phyloP scores from a whole-genome alignment of 1,284 basidiomycete genomes.

The Mycena sp. region DNA sequence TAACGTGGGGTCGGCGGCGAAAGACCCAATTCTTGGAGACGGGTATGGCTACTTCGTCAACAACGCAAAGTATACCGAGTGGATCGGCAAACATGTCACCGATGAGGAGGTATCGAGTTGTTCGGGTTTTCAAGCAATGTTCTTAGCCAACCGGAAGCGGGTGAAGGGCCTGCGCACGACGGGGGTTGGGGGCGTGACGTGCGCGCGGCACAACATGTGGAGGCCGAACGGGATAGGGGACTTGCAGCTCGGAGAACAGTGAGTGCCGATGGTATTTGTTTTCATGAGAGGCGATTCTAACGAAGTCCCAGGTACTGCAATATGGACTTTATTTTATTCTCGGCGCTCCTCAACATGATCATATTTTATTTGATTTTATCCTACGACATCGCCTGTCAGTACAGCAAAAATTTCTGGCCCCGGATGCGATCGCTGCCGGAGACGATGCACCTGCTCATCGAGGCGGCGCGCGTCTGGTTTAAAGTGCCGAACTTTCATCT shows the following conservation, averaged over 20 bases:
- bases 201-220: constrained; percentile 30
- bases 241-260: constrained; percentile 36
- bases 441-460: background rate
- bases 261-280: background rate
- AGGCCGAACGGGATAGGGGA: constrained; percentile 33
- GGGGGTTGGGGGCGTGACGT: constrained; percentile 30
- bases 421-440: background rate
- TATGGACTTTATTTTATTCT: constrained; percentile 4
- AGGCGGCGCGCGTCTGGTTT: background rate
- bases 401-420: background rate
- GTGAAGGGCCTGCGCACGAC: constrained; percentile 28
- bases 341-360: background rate
- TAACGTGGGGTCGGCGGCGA: constrained; percentile 36
- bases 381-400: background rate
- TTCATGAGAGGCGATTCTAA: background rate
- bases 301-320: constrained; percentile 1
- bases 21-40: constrained; percentile 39
- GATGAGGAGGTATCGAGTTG: constrained; percentile 24
- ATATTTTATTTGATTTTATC: background rate
- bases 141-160: constrained; percentile 14
- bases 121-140: constrained; percentile 23
- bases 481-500: background rate
- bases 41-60: constrained; percentile 39
- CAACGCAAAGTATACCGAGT: constrained; percentile 20
- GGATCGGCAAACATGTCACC: background rate